Percentiles rank a stretch among this genome's conserved stretches.
phyloP scores from a whole-genome alignment of 2,329 filamentous ascomycete species.

The Neoscytalidium dimidiatum region DNA sequence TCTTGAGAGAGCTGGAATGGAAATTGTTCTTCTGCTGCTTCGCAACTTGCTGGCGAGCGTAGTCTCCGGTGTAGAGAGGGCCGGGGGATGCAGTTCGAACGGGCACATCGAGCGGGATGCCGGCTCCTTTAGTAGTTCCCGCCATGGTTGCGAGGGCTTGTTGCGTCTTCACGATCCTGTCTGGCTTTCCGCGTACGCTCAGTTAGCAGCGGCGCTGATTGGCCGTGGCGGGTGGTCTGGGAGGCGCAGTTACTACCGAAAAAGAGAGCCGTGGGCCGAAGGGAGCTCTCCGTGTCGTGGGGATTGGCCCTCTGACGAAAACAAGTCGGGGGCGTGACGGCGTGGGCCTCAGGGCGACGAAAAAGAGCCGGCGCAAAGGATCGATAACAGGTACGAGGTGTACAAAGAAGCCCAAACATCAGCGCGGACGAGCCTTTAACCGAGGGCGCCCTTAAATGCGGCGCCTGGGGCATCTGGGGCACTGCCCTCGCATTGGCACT shows the following conservation, averaged over 20 bases:
- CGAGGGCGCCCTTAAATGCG: background rate
- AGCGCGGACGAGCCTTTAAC: constrained; percentile 13
- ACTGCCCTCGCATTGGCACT: too few species aligned
- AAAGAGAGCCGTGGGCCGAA: constrained; percentile 16
- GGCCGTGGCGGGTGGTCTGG: background rate
- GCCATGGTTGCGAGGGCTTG: constrained; percentile 28
- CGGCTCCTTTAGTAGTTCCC: constrained; percentile 39
- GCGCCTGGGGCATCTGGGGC: background rate
- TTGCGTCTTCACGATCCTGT: constrained; percentile 19
- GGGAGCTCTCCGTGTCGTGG: constrained; percentile 16
- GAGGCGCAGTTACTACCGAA: constrained; percentile 19
- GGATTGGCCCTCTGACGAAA: constrained; percentile 13
- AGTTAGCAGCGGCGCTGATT: constrained; percentile 14
- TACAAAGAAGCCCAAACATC: background rate
- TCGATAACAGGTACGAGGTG: constrained; percentile 13
- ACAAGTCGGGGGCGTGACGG: constrained; percentile 11
- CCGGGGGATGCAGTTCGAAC: constrained; percentile 42
- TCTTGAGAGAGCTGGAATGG: constrained; percentile 56
- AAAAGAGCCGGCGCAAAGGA: constrained; percentile 21
- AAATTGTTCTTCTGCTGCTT: constrained; percentile 62
- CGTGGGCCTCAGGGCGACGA: constrained; percentile 21
- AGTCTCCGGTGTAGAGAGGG: constrained; percentile 54
- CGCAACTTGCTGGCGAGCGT: constrained; percentile 58
- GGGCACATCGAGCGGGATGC: constrained; percentile 33
- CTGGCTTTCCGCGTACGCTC: constrained; percentile 11